Evolutionary conservation across 805 yeast species (phyloP).

Genomic region (Yamadazyma akitaensis): DNA sequence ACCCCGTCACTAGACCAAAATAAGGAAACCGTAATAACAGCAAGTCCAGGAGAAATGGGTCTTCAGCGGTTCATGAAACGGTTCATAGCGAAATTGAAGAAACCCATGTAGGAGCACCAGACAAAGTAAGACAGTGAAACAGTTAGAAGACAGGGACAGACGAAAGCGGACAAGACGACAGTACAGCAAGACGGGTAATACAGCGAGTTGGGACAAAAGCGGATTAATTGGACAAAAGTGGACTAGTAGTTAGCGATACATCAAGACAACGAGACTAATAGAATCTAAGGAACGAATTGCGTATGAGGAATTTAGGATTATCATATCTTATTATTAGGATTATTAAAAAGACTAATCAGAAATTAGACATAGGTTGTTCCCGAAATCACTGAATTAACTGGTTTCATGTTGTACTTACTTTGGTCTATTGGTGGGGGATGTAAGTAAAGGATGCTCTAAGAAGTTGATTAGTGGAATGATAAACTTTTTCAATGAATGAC

Average conservation of each 20-base stretch:
- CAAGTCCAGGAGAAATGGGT: slow-evolving; percentile 3
- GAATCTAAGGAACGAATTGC: background rate
- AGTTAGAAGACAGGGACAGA: background rate
- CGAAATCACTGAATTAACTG: background rate
- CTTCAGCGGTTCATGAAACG: slow-evolving; percentile 8
- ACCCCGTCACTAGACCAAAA: slow-evolving; percentile 7
- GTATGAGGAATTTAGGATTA: background rate
- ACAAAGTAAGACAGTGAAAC: background rate
- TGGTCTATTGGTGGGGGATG: slow-evolving; percentile 8
- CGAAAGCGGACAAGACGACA: background rate
- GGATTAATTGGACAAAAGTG: background rate
- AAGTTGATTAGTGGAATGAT: background rate
- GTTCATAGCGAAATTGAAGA: slow-evolving; percentile 7
- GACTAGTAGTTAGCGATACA: background rate
- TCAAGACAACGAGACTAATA: background rate
- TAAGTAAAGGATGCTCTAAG: background rate
- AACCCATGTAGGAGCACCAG: background rate
- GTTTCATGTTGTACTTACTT: slow-evolving; percentile 2
- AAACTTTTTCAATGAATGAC: background rate
- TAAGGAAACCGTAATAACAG: slow-evolving; percentile 6
- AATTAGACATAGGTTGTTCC: background rate
- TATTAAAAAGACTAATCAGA: background rate
- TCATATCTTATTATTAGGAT: background rate
- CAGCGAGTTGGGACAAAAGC: background rate
- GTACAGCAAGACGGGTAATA: background rate